A percentile compares a stretch with the other conserved stretches of the same genome.
These are phyloP conservation scores for Tolypocladium cylindrosporum DNA, from an alignment of 2,329 filamentous ascomycete species.

Conservation along the genomic window DNA sequence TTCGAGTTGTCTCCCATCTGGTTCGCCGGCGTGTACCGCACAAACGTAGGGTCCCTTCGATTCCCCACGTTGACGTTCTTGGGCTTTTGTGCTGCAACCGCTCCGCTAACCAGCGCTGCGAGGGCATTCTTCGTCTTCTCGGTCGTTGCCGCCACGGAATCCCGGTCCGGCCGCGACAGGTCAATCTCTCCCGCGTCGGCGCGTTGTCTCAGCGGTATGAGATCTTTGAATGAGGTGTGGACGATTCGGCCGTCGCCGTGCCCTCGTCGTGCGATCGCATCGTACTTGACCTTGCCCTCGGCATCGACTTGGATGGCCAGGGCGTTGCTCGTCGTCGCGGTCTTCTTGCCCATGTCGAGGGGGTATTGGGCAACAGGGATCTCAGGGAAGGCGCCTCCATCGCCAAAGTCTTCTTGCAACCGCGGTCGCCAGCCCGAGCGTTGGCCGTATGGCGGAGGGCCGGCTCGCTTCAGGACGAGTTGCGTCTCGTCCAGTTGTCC, in stretches of 20 bases:
- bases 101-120: slow-evolving; percentile 70
- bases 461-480: slow-evolving; percentile 71
- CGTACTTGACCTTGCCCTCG: slow-evolving; percentile 91
- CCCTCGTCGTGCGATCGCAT: slow-evolving; percentile 84
- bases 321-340: slow-evolving; percentile 65
- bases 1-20: slow-evolving; percentile 86
- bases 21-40: slow-evolving; percentile 89
- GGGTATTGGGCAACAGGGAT: slow-evolving; percentile 92
- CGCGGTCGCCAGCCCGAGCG: slow-evolving; percentile 86
- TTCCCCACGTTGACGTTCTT: slow-evolving; percentile 84
- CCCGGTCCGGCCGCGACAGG: slow-evolving; percentile 71
- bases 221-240: slow-evolving; percentile 91
- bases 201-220: slow-evolving; percentile 87
- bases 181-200: slow-evolving; percentile 90
- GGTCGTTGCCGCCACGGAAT: slow-evolving; percentile 74
- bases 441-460: slow-evolving; percentile 80
- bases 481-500: slow-evolving; percentile 77
- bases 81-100: slow-evolving; percentile 85
- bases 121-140: slow-evolving; percentile 84
- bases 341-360: slow-evolving; percentile 85
- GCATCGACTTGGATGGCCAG: slow-evolving; percentile 85
- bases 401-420: slow-evolving; percentile 81
- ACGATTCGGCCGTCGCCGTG: slow-evolving; percentile 78
- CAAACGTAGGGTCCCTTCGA: slow-evolving; percentile 80
- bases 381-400: slow-evolving; percentile 93